Conservation (phyloP, 2,329 filamentous ascomycete genomes). For the Ophiostoma sp. region DNA sequence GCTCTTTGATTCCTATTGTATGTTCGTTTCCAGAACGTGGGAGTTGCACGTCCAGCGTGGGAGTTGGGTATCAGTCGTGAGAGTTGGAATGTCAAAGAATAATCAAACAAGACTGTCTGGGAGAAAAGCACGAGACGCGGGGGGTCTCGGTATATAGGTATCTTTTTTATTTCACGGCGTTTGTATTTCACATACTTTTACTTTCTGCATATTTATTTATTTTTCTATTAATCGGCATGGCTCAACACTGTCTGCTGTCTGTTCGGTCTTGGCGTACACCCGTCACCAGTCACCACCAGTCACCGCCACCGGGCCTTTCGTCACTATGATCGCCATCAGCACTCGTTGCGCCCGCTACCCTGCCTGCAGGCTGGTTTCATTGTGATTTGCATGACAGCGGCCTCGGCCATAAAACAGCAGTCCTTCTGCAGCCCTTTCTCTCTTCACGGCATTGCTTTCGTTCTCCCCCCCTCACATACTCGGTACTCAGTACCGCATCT, state of each 20-base stretch:
- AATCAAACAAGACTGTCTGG: neutral
- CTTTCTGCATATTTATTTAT: neutral
- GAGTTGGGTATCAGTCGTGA: conserved; percentile 5
- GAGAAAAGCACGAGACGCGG: neutral
- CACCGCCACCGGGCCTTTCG: neutral
- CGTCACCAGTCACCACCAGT: neutral
- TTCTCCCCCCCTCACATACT: neutral
- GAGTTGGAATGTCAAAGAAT: neutral
- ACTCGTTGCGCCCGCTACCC: conserved; percentile 6
- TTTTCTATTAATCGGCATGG: neutral
- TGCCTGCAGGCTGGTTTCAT: neutral
- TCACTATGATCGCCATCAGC: neutral
- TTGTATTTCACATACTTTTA: neutral
- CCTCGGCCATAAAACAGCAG: conserved; percentile 6
- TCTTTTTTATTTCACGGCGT: neutral
- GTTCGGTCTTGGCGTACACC: neutral
- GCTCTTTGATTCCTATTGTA: conserved; percentile 8
- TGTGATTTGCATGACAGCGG: conserved; percentile 9
- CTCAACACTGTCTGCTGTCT: neutral
- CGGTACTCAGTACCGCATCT: neutral
- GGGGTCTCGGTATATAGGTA: conserved; percentile 8
- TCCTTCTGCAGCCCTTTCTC: neutral
- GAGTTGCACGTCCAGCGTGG: conserved; percentile 8
- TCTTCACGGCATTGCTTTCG: neutral
- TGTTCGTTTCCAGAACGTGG: conserved; percentile 9